phyloP scores from a whole-genome alignment of 768 basidiomycete species.

The Lyophyllum shimeji region DNA sequence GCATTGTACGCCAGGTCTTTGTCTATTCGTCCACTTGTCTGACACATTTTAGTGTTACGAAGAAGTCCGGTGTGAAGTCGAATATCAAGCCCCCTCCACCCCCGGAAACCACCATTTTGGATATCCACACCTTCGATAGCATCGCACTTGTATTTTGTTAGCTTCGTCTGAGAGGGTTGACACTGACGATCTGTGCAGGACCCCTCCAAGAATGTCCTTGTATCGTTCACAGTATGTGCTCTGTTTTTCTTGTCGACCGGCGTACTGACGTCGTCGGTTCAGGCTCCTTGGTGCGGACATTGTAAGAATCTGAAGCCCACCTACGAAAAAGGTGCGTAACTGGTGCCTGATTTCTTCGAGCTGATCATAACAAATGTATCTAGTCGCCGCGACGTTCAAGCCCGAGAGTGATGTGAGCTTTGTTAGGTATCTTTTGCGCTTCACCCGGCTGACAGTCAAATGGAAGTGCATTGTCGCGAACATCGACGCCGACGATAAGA shows the following conservation, averaged over 20 bases:
- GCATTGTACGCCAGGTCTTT: slow-evolving; percentile 57
- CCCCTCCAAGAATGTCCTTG: slow-evolving; percentile 76
- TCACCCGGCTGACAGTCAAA: neutral
- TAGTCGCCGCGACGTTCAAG: slow-evolving; percentile 78
- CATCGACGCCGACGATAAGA: slow-evolving; percentile 83
- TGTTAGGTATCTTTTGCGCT: neutral
- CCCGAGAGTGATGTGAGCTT: slow-evolving; percentile 67
- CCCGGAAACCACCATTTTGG: slow-evolving; percentile 65
- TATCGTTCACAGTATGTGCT: slow-evolving; percentile 69
- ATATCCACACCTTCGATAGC: slow-evolving; percentile 71
- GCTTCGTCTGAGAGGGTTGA: neutral
- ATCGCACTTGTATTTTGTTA: slow-evolving; percentile 58
- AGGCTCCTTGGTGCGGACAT: slow-evolving; percentile 90
- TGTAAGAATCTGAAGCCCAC: slow-evolving; percentile 90
- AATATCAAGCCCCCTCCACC: slow-evolving; percentile 85
- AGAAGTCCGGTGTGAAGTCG: slow-evolving; percentile 81
- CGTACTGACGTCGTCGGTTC: slow-evolving; percentile 3
- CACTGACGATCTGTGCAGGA: slow-evolving; percentile 39
- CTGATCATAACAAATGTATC: neutral
- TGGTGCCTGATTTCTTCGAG: neutral
- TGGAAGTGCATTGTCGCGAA: slow-evolving; percentile 85
- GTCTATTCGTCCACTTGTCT: neutral
- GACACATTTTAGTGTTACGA: slow-evolving; percentile 53
- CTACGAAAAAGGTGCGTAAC: slow-evolving; percentile 68
- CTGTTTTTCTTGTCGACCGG: slow-evolving; percentile 1